Percentiles rank a stretch among this genome's conserved stretches.
These are phyloP conservation scores for Byssoonygena ceratinophila DNA, from an alignment of 2,329 filamentous ascomycete genomes.

Conservation along the genomic window DNA sequence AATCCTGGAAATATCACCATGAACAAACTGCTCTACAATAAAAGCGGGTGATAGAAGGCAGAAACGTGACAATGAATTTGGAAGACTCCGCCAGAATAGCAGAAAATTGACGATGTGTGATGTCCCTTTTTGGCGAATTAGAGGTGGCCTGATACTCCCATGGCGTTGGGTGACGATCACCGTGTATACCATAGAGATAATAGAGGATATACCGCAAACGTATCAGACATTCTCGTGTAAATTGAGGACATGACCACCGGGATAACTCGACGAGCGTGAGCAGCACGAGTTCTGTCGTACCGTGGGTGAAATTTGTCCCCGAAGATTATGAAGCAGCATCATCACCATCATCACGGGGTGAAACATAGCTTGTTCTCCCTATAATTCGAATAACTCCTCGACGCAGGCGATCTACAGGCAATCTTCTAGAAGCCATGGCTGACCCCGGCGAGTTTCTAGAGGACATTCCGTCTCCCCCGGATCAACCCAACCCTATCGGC, in stretches of 20 bases:
- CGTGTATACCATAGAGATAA: not conserved
- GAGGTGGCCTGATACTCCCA: not conserved
- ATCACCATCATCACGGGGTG: not conserved
- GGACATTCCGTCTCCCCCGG: not conserved
- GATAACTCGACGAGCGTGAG: not conserved
- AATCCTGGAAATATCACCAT: slow-evolving; percentile 21
- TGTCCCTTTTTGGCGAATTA: not conserved
- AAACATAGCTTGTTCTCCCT: not conserved
- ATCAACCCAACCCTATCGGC: not conserved
- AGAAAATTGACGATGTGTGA: not conserved
- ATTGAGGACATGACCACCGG: not conserved
- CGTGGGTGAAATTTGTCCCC: not conserved
- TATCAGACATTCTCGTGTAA: not conserved
- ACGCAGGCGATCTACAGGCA: not conserved
- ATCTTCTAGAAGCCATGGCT: not conserved
- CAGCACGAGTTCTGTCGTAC: not conserved
- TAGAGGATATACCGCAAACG: not conserved
- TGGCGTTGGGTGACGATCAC: not conserved
- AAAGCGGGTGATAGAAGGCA: slow-evolving; percentile 7
- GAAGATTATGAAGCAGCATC: not conserved
- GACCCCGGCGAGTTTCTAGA: not conserved
- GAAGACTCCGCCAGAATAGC: not conserved
- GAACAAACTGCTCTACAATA: slow-evolving; percentile 25
- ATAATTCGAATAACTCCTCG: not conserved
- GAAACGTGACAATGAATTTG: not conserved